phyloP scores from a whole-genome alignment of 2,329 filamentous ascomycete species.

The Pseudofabraea citricarpa region DNA sequence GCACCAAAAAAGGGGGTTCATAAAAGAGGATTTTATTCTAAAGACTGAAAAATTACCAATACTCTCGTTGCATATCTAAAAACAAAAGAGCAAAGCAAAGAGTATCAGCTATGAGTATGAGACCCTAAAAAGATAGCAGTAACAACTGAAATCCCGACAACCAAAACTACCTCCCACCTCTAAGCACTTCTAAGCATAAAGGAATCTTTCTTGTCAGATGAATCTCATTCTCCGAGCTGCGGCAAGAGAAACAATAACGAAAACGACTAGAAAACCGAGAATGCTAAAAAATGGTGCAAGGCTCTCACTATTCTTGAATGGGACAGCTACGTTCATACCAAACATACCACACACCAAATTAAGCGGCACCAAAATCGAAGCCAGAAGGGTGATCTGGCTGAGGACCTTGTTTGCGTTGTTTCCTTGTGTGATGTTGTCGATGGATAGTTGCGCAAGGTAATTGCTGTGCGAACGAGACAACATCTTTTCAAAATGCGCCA shows the following conservation, averaged over 20 bases:
- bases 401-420: slow-evolving; percentile 85
- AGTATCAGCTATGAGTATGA: no score
- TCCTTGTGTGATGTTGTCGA: slow-evolving; percentile 84
- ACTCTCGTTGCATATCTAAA: no score
- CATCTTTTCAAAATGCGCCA: slow-evolving; percentile 97
- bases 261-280: slow-evolving; percentile 49
- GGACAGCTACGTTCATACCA: slow-evolving; percentile 81
- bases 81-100: no score
- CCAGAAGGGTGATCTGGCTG: slow-evolving; percentile 91
- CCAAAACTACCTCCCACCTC: no score
- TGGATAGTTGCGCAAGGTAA: slow-evolving; percentile 89
- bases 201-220: no score
- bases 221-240: slow-evolving; percentile 23
- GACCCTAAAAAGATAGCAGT: no score
- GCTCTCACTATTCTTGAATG: slow-evolving; percentile 45
- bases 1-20: no score
- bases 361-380: slow-evolving; percentile 91
- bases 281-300: slow-evolving; percentile 58
- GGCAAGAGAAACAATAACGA: slow-evolving; percentile 28
- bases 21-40: no score
- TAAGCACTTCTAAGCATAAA: no score
- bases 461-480: slow-evolving; percentile 90
- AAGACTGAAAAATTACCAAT: no score
- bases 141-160: no score
- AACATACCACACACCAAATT: slow-evolving; percentile 80